Conservation (phyloP, 306 rosid species). For the Phaseolus lunatus region DNA sequence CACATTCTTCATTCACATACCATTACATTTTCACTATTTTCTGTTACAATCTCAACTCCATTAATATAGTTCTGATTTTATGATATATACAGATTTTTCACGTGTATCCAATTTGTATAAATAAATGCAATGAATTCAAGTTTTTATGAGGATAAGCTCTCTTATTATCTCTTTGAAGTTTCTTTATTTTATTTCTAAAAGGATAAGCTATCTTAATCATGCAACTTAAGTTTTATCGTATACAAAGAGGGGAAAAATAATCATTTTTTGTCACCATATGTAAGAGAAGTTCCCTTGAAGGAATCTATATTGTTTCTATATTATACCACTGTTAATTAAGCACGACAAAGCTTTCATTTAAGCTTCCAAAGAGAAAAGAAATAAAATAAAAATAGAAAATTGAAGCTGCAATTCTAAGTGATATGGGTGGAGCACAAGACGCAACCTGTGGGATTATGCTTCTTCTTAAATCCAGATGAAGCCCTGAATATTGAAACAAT, state of each 20-base stretch:
- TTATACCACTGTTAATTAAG: slow-evolving; percentile 17
- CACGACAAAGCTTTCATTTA: slow-evolving; percentile 32
- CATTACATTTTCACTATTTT: too few species aligned
- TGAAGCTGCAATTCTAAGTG: slow-evolving; percentile 44
- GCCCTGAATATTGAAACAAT: slow-evolving; percentile 28
- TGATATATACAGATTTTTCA: too few species aligned
- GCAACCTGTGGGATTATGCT: slow-evolving; percentile 68
- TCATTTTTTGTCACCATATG: background rate
- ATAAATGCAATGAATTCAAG: background rate
- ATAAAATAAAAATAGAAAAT: slow-evolving; percentile 18
- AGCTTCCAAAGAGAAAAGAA: slow-evolving; percentile 27
- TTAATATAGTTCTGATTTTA: too few species aligned
- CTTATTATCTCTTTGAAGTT: background rate
- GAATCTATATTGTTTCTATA: background rate
- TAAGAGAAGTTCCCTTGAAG: slow-evolving; percentile 35
- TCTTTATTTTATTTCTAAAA: background rate
- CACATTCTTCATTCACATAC: too few species aligned
- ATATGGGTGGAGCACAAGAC: slow-evolving; percentile 72
- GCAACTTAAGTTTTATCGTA: background rate
- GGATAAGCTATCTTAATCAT: slow-evolving; percentile 10
- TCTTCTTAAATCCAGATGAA: slow-evolving; percentile 38
- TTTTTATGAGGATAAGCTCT: background rate
- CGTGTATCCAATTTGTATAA: too few species aligned
- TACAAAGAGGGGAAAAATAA: background rate
- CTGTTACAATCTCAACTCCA: too few species aligned